Percentiles rank a stretch among this genome's conserved stretches.
Evolutionary conservation across 1,139 yeast species (phyloP).

Genomic region (Suhomyces ambrosiae): DNA sequence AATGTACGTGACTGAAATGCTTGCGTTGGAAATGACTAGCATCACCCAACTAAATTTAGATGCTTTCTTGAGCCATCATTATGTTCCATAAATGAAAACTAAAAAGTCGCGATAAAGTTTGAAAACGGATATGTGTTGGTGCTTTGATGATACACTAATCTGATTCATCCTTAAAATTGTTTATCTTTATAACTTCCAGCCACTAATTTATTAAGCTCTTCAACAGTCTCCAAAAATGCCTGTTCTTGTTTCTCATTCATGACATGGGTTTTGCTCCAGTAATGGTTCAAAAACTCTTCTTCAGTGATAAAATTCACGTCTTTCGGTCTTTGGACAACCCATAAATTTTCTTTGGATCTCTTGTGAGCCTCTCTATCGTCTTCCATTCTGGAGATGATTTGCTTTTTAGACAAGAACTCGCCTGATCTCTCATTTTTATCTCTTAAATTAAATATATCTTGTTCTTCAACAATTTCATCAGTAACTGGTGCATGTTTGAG

Average conservation of each 20-base stretch:
- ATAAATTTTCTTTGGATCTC: slow-evolving; percentile 70
- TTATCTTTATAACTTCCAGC: slow-evolving; percentile 47
- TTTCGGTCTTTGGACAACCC: slow-evolving; percentile 63
- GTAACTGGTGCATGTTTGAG: slow-evolving; percentile 30
- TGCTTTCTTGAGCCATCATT: no score
- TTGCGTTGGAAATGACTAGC: no score
- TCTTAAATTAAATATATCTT: slow-evolving; percentile 34
- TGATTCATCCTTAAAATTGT: slow-evolving; percentile 24
- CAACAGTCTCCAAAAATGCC: slow-evolving; percentile 46
- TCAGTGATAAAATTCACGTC: slow-evolving; percentile 41
- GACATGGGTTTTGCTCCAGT: slow-evolving; percentile 55
- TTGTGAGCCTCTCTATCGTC: slow-evolving; percentile 86
- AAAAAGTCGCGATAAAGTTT: no score
- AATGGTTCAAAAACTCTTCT: slow-evolving; percentile 58
- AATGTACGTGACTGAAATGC: no score
- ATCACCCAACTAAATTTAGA: no score
- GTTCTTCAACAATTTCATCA: slow-evolving; percentile 28
- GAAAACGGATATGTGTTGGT: no score
- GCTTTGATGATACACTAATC: no score
- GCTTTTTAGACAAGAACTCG: slow-evolving; percentile 46
- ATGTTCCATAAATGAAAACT: no score
- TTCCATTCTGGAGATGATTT: slow-evolving; percentile 75
- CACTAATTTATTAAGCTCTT: slow-evolving; percentile 56
- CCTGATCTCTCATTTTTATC: slow-evolving; percentile 27
- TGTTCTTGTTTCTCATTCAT: slow-evolving; percentile 50